Base-by-base conservation (phyloP, 768 basidiomycete species). In the Calocera viscosa region DNA sequence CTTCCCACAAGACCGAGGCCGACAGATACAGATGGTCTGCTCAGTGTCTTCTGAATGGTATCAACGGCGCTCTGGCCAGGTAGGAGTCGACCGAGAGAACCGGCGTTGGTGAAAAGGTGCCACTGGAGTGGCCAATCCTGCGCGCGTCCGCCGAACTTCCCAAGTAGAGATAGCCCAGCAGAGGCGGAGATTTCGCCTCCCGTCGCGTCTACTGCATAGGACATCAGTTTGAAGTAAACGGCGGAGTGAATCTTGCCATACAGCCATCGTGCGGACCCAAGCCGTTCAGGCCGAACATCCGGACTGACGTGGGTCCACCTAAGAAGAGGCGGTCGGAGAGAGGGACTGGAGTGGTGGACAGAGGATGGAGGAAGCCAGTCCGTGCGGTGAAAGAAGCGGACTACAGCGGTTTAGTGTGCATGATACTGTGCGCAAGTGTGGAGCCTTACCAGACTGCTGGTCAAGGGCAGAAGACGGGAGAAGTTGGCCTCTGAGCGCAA, bases 301-400 rank as follows among this genome's bases (percentile, higher is more conserved):
- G 80, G 0, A 98, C 81, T 65, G 86, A 91, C 7, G 87, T 83
- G 0, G 96, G 94, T 0, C 96, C 96, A 28, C 96, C 96, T 0
- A 97, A 82, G 70, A 95, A 94, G 75, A 93, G 93, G 3, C 93
- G 85, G 76, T 99, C 96, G 1, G 91, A 88, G 26, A 85, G 81
- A 7, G 83, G 80, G 14, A 79, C 75, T 12, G 79, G 66, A 0
- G 28, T 28, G n/a, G 69, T 76, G 12, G 78, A 77, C 7, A 95
- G 74, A 60, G 86, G 83, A 73, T 84, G 84, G 12, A 98, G 77
- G 28, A 90, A 67, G 1, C 94, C 94, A 0, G 84, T 78, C 10
- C 87, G 81, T 1, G 85, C 85, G 1, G 88, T 83, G 16, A 95
- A 77, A 0, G 93, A 92, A 41, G 90, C 69, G 1, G 86, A 83